phyloP scores from a whole-genome alignment of 352 stramenopile genomes.

The Blastocystis sp. region DNA sequence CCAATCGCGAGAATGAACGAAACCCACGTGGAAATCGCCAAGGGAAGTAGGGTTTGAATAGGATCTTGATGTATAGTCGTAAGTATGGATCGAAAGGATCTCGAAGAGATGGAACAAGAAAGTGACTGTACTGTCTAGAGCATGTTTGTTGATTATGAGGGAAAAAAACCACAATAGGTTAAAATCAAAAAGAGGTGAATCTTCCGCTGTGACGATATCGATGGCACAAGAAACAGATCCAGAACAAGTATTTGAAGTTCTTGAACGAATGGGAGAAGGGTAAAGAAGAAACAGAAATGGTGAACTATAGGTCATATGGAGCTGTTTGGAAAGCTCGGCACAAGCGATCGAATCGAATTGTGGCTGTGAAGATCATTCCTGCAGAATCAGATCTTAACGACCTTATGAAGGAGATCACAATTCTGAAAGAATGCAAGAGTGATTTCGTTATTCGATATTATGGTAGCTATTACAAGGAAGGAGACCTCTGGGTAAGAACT shows the following conservation, averaged over 20 bases:
- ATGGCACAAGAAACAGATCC: slow-evolving; percentile 61
- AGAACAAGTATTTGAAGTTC: slow-evolving; percentile 55
- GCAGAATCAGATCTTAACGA: slow-evolving; percentile 56
- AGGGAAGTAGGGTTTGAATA: neutral
- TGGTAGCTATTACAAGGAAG: slow-evolving; percentile 63
- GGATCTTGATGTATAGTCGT: neutral
- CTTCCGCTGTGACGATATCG: neutral
- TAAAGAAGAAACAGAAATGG: neutral
- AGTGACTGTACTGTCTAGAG: neutral
- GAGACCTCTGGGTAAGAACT: slow-evolving; percentile 55
- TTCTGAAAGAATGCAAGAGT: slow-evolving; percentile 65
- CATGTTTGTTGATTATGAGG: neutral
- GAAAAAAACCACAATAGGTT: neutral
- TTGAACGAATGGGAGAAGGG: slow-evolving; percentile 62
- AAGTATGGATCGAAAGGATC: neutral
- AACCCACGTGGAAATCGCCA: neutral
- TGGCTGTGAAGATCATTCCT: slow-evolving; percentile 63
- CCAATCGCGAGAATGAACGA: neutral
- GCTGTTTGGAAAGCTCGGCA: slow-evolving; percentile 53
- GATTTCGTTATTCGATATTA: slow-evolving; percentile 64
- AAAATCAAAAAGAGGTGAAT: neutral
- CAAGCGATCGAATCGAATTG: slow-evolving; percentile 58
- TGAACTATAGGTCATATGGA: slow-evolving; percentile 50
- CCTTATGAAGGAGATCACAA: slow-evolving; percentile 64
- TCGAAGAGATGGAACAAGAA: neutral